Conservation (phyloP, 176 grass and related monocot genomes). For the Tillandsia leiboldiana region DNA sequence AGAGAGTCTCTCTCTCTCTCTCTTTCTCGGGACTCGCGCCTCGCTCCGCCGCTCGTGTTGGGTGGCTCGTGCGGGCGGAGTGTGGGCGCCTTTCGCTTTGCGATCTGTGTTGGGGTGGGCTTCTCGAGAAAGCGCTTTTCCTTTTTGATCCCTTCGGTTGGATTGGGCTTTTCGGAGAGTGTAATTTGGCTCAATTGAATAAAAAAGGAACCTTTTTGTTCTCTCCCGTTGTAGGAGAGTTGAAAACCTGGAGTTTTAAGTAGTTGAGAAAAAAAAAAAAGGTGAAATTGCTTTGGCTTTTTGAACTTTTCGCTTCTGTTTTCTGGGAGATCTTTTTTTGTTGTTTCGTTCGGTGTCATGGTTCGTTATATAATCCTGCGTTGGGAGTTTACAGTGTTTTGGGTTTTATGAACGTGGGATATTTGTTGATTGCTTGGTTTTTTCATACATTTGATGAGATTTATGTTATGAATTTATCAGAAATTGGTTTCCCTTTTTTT, state of each 20-base stretch:
- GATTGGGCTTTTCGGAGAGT: too few relatives aligned
- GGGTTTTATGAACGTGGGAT: not conserved
- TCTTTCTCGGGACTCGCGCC: slow-evolving; percentile 18
- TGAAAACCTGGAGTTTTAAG: not conserved
- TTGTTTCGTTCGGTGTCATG: not conserved
- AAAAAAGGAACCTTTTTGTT: too few relatives aligned
- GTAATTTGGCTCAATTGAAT: too few relatives aligned
- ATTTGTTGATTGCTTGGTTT: too few relatives aligned
- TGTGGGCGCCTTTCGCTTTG: slow-evolving; percentile 4
- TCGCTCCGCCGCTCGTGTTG: slow-evolving; percentile 18
- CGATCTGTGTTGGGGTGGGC: slow-evolving; percentile 11
- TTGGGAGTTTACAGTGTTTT: not conserved
- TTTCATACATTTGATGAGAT: too few relatives aligned
- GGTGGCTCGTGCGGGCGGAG: slow-evolving; percentile 29
- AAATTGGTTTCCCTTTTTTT: too few relatives aligned
- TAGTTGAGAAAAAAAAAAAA: not conserved
- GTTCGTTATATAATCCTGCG: not conserved
- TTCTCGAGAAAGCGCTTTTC: slow-evolving; percentile 1
- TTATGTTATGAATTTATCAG: too few relatives aligned
- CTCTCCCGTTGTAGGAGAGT: too few relatives aligned
- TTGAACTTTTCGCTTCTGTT: not conserved
- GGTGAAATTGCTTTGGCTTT: not conserved
- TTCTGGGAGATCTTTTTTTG: not conserved
- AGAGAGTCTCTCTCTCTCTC: too few relatives aligned
- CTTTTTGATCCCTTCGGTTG: not conserved